Percentiles rank a stretch among this genome's conserved stretches.
phyloP scores from a whole-genome alignment of 2,329 filamentous ascomycete genomes.

The Paraconiothyrium sp. region DNA sequence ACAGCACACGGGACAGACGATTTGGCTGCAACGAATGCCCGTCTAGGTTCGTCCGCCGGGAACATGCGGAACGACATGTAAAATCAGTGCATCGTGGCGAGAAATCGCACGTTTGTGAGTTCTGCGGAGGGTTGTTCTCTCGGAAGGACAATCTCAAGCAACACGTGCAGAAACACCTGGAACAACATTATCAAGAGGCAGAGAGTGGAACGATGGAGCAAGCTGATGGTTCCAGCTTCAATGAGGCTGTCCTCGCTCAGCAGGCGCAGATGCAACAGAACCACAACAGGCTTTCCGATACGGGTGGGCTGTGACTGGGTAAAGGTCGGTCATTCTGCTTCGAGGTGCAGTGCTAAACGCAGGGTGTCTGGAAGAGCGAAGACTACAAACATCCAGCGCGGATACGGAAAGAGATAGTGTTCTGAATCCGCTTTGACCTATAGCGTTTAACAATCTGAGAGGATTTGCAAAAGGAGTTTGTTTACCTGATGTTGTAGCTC shows the following conservation, averaged over 20 bases:
- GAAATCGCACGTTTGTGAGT: neutral
- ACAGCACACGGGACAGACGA: neutral
- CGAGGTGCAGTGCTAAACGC: neutral
- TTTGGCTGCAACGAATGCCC: neutral
- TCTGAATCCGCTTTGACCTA: neutral
- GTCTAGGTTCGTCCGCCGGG: neutral
- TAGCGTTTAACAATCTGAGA: neutral
- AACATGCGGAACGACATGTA: slow-evolving; percentile 2
- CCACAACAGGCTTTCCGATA: neutral
- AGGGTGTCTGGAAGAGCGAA: neutral
- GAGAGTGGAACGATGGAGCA: neutral
- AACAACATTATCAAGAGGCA: neutral
- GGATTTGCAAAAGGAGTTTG: neutral
- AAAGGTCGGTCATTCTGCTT: neutral
- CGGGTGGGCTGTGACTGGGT: neutral
- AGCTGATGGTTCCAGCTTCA: neutral
- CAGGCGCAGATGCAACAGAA: neutral
- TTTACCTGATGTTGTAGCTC: neutral
- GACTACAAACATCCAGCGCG: neutral
- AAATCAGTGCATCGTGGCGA: neutral
- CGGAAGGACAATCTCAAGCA: slow-evolving; percentile 5
- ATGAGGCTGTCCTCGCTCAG: neutral
- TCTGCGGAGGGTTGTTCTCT: neutral
- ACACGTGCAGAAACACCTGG: neutral
- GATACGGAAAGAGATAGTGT: neutral